phyloP scores from a whole-genome alignment of 805 yeast genomes.

The Blastobotrys americana region DNA sequence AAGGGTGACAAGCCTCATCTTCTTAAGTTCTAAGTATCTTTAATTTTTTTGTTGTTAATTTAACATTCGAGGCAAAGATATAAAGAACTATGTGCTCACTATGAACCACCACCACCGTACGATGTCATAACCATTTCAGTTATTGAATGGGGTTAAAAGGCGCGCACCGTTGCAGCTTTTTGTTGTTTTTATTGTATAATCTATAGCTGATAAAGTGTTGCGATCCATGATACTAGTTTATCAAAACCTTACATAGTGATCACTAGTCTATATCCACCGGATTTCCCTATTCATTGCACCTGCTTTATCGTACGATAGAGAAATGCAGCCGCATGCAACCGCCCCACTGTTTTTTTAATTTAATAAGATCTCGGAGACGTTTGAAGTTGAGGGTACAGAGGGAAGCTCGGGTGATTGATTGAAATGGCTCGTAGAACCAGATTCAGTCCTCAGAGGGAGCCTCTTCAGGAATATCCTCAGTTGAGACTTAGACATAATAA shows the following conservation, averaged over 20 bases:
- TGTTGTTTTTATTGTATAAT: background rate
- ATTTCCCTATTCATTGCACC: too few species aligned
- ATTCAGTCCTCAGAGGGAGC: background rate
- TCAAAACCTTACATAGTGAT: too few species aligned
- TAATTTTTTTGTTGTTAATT: background rate
- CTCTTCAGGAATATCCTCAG: background rate
- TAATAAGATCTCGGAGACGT: too few species aligned
- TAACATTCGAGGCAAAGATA: background rate
- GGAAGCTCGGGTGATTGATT: too few species aligned
- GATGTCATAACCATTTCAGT: background rate
- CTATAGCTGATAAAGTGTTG: background rate
- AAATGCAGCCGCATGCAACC: too few species aligned
- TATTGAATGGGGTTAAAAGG: background rate
- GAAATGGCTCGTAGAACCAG: background rate
- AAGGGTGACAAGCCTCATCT: conserved; percentile 98
- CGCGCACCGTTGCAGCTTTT: background rate
- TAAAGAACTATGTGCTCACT: background rate
- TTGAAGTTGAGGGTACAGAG: too few species aligned
- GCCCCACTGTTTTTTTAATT: too few species aligned
- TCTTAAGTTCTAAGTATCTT: conserved; percentile 73
- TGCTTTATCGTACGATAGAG: too few species aligned
- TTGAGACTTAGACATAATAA: background rate
- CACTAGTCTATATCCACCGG: too few species aligned
- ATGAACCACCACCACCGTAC: background rate
- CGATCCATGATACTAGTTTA: background rate